phyloP scores from a whole-genome alignment of 2,329 filamentous ascomycete genomes.

The Trichoderma sp. region DNA sequence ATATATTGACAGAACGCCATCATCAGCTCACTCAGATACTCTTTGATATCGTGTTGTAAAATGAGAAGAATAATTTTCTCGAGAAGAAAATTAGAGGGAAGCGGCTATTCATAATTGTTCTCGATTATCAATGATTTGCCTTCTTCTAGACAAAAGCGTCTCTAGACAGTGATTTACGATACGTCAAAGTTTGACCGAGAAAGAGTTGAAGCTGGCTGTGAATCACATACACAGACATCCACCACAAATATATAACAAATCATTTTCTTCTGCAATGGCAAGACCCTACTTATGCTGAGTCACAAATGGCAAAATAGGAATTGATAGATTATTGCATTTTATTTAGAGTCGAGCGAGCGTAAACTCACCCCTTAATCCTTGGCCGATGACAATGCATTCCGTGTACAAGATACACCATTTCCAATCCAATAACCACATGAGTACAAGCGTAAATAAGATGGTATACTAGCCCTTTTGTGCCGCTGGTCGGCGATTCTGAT shows the following conservation, averaged over 20 bases:
- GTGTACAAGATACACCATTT: conserved; percentile 7
- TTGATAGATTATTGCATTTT: not conserved
- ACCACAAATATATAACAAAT: not conserved
- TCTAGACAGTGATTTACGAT: not conserved
- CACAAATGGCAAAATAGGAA: not conserved
- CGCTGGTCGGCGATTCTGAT: not conserved
- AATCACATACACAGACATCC: not conserved
- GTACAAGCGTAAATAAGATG: conserved; percentile 5
- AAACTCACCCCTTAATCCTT: not conserved
- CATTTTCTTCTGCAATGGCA: not conserved
- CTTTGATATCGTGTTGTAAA: not conserved
- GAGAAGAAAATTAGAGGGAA: not conserved
- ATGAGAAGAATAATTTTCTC: not conserved
- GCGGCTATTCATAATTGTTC: not conserved
- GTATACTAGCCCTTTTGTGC: conserved; percentile 12
- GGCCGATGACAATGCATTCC: conserved; percentile 1
- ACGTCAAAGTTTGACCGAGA: not conserved
- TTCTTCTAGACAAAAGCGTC: not conserved
- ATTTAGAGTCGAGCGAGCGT: not conserved
- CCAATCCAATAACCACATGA: not conserved
- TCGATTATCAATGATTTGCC: not conserved
- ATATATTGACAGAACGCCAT: conserved; percentile 28
- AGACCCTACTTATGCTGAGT: not conserved
- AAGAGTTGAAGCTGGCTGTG: not conserved
- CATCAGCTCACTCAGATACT: not conserved